Evolutionary conservation across 345 rosid genomes (phyloP).

Genomic region (Crucihimalaya himalaica): DNA sequence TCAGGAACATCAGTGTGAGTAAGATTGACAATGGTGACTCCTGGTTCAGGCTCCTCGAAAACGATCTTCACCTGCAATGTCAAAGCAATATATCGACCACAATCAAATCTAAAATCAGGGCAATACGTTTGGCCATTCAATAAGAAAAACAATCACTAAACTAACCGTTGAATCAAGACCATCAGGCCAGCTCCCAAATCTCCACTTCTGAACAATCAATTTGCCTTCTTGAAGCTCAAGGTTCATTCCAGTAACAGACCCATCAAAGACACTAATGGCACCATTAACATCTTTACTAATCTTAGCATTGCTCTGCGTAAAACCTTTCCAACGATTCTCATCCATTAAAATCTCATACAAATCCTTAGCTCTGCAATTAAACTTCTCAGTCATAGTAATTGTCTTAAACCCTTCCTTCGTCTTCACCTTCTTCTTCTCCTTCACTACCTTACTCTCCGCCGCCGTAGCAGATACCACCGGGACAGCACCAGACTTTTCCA

Average conservation of each 20-base stretch:
- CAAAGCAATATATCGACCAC: slow-evolving; percentile 20
- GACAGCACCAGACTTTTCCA: slow-evolving; percentile 36
- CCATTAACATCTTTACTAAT: slow-evolving; percentile 90
- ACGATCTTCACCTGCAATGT: slow-evolving; percentile 67
- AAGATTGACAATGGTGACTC: slow-evolving; percentile 74
- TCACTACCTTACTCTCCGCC: slow-evolving; percentile 34
- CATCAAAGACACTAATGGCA: slow-evolving; percentile 79
- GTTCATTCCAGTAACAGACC: slow-evolving; percentile 78
- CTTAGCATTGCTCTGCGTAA: slow-evolving; percentile 88
- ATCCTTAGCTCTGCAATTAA: slow-evolving; percentile 77
- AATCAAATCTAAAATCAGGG: not conserved
- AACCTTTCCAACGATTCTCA: slow-evolving; percentile 95
- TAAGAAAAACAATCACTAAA: not conserved
- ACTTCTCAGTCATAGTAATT: slow-evolving; percentile 78
- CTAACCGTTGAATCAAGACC: slow-evolving; percentile 80
- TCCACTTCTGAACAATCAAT: slow-evolving; percentile 89
- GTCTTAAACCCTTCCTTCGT: slow-evolving; percentile 65
- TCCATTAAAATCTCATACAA: slow-evolving; percentile 96
- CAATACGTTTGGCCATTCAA: not conserved
- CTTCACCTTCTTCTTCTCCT: slow-evolving; percentile 50
- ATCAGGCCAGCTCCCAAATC: slow-evolving; percentile 98
- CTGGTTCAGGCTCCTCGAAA: slow-evolving; percentile 80
- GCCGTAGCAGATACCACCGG: slow-evolving; percentile 24
- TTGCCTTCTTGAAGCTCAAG: slow-evolving; percentile 87
- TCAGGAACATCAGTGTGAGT: slow-evolving; percentile 83